Evolutionary conservation across 495 filamentous ascomycete species (phyloP).

Genomic region (Umbilicaria muhlenbergii): DNA sequence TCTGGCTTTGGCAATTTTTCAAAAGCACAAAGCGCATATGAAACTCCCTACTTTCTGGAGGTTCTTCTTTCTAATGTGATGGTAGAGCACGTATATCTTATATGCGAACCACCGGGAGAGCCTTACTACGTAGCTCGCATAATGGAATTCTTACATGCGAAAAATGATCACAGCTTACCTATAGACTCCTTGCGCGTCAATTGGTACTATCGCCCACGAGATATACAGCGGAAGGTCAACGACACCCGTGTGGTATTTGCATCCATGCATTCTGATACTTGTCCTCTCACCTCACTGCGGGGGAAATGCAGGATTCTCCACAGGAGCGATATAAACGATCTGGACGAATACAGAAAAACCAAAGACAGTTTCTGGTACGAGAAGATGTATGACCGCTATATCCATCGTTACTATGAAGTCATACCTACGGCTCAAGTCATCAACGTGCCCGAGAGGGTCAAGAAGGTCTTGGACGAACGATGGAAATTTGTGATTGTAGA

Average conservation of each 20-base stretch:
- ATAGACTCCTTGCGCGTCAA: conserved; percentile 87
- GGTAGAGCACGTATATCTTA: conserved; percentile 88
- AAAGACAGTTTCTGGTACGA: conserved; percentile 93
- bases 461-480: conserved; percentile 83
- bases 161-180: conserved; percentile 52
- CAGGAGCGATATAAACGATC: conserved; percentile 64
- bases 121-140: conserved; percentile 95
- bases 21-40: no score
- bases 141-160: conserved; percentile 87
- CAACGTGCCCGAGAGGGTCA: conserved; percentile 88
- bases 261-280: conserved; percentile 97
- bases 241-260: conserved; percentile 84
- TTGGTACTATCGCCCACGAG: conserved; percentile 95
- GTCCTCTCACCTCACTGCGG: conserved; percentile 77
- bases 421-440: conserved; percentile 85
- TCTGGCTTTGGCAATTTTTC: background rate
- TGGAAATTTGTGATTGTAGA: conserved; percentile 95
- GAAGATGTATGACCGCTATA: conserved; percentile 95
- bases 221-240: conserved; percentile 79
- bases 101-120: conserved; percentile 95
- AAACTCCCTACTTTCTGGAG: background rate
- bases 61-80: conserved; percentile 10
- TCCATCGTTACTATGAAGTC: conserved; percentile 92
- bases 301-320: conserved; percentile 86
- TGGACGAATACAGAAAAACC: conserved; percentile 68